These are phyloP conservation scores for Pseudopithomyces maydicus DNA, from an alignment of 2,329 filamentous ascomycete species.

Conservation along the genomic window DNA sequence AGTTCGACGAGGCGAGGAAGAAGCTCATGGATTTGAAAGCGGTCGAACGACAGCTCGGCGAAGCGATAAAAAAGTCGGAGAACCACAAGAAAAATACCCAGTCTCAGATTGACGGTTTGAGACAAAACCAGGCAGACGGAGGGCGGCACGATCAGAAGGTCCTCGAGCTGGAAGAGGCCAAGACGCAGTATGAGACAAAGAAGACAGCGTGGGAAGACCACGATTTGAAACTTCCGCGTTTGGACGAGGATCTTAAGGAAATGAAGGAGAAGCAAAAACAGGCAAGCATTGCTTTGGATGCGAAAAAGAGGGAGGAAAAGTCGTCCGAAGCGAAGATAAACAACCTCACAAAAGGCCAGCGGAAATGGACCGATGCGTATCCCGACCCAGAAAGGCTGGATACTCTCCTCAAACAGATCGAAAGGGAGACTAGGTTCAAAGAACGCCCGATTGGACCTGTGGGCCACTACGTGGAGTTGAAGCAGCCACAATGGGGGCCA, in stretches of 20 bases:
- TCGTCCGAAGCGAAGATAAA: conserved; percentile 58
- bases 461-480: conserved; percentile 75
- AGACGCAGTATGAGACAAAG: conserved; percentile 55
- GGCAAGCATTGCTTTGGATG: conserved; percentile 31
- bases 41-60: conserved; percentile 69
- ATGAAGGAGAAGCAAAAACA: conserved; percentile 30
- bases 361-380: conserved; percentile 68
- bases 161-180: conserved; percentile 63
- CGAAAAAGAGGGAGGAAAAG: conserved; percentile 55
- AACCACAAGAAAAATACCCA: conserved; percentile 48
- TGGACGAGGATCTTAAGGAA: conserved; percentile 43
- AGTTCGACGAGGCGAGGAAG: conserved; percentile 58
- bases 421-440: conserved; percentile 70
- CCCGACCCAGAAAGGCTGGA: conserved; percentile 60
- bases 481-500: conserved; percentile 80
- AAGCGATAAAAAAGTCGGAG: conserved; percentile 61
- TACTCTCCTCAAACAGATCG: conserved; percentile 70
- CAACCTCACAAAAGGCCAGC: conserved; percentile 60
- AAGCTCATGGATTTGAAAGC: conserved; percentile 58
- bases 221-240: conserved; percentile 33
- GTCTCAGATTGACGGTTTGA: conserved; percentile 59
- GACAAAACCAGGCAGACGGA: conserved; percentile 67
- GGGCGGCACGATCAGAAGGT: conserved; percentile 69
- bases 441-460: conserved; percentile 82
- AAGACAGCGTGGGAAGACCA: conserved; percentile 50